Percentiles rank a stretch among this genome's conserved stretches.
These are phyloP conservation scores for Hysterangium stoloniferum DNA, from an alignment of 768 basidiomycete species.

Conservation along the genomic window DNA sequence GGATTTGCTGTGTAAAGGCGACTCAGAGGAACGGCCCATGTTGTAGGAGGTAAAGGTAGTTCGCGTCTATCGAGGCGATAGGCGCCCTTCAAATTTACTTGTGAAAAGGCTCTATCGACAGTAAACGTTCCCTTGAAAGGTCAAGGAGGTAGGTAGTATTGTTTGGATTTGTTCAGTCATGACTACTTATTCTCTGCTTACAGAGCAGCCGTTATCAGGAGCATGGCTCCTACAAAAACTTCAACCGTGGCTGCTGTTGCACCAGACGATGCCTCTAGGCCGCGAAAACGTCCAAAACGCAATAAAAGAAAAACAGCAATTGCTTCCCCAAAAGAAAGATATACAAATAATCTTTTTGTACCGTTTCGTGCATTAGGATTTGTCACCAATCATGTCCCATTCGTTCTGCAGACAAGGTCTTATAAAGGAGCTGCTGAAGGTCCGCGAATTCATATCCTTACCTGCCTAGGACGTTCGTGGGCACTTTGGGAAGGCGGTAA, in stretches of 20 bases:
- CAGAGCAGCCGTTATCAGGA: too few relatives aligned
- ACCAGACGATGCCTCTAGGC: conserved; percentile 9
- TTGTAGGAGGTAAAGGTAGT: too few relatives aligned
- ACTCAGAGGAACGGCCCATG: not conserved
- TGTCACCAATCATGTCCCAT: conserved; percentile 85
- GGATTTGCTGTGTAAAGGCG: not conserved
- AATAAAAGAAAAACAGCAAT: not conserved
- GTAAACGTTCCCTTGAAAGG: too few relatives aligned
- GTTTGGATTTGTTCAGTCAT: not conserved
- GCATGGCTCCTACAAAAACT: not conserved
- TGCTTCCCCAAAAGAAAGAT: conserved; percentile 9
- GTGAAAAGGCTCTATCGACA: too few relatives aligned
- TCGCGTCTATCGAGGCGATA: conserved; percentile 2
- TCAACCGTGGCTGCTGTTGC: not conserved
- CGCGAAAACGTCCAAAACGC: conserved; percentile 14
- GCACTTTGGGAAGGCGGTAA: conserved; percentile 94
- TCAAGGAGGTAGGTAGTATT: not conserved
- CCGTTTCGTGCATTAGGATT: conserved; percentile 96
- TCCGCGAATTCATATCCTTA: conserved; percentile 76
- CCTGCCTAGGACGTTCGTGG: conserved; percentile 86
- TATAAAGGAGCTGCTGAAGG: conserved; percentile 80
- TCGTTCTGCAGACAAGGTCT: conserved; percentile 77
- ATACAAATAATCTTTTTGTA: conserved; percentile 52
- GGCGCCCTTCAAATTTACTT: not conserved
- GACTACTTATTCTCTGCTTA: not conserved